Evolutionary conservation across 139 green algal species (phyloP).

Genomic region (Chlamydomonas applanata): DNA sequence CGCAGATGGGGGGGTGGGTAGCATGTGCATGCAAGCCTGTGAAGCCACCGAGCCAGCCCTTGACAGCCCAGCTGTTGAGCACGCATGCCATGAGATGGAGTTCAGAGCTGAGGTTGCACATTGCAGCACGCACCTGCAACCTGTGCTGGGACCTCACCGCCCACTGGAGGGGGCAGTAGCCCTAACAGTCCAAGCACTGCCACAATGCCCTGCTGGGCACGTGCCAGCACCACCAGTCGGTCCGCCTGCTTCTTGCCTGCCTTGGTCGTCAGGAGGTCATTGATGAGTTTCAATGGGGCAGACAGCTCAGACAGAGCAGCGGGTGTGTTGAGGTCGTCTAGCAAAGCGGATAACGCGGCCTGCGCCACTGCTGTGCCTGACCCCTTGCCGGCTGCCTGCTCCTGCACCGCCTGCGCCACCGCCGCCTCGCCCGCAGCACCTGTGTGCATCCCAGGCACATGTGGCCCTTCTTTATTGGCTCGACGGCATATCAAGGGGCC

Average conservation of each 20-base stretch:
- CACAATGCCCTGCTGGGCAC: neutral
- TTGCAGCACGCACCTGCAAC: too few relatives aligned
- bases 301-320: constrained; percentile 65
- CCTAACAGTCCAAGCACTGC: constrained; percentile 11
- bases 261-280: constrained; percentile 68
- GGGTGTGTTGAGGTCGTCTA: constrained; percentile 92
- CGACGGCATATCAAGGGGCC: too few relatives aligned
- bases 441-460: constrained; percentile 6
- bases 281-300: constrained; percentile 74
- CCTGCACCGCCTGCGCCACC: neutral
- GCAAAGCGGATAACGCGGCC: constrained; percentile 48
- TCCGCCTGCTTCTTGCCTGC: constrained; percentile 50
- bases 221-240: constrained; percentile 20
- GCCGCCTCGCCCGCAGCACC: constrained; percentile 1
- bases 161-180: neutral
- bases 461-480: too few relatives aligned
- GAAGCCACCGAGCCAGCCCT: too few relatives aligned
- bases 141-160: neutral
- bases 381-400: neutral
- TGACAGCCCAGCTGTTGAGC: too few relatives aligned
- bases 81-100: too few relatives aligned
- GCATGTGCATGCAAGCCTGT: too few relatives aligned
- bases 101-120: too few relatives aligned
- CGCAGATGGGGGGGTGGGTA: too few relatives aligned
- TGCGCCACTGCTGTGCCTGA: constrained; percentile 3